Conservation (phyloP, 371 early-diverging fungal genomes). For the Syncephalis plumigaleata region DNA sequence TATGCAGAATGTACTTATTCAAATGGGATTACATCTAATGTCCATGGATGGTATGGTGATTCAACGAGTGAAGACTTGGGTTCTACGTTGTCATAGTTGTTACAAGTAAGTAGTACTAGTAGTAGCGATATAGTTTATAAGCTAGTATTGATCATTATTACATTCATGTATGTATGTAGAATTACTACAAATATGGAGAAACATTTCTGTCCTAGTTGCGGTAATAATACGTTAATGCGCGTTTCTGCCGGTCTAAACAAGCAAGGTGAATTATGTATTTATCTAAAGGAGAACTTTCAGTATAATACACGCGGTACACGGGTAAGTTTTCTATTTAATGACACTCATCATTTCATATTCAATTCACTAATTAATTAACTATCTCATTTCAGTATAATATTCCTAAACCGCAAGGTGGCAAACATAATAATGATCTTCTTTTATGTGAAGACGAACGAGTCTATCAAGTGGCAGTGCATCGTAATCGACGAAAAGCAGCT, state of each 20-base stretch:
- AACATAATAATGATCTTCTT: constrained; percentile 55
- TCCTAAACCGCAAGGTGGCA: constrained; percentile 72
- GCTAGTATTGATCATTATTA: constrained; percentile 1
- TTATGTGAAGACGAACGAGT: constrained; percentile 86
- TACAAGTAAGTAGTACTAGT: constrained; percentile 59
- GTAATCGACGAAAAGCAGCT: constrained; percentile 27
- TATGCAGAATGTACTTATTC: constrained; percentile 89
- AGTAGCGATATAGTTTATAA: too few species aligned
- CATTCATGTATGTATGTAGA: too few species aligned
- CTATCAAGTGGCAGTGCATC: constrained; percentile 37
- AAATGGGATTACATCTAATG: constrained; percentile 74
- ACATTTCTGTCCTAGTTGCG: constrained; percentile 90
- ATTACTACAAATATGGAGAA: constrained; percentile 71
- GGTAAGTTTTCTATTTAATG: constrained; percentile 20
- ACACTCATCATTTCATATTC: neutral
- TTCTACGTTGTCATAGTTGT: constrained; percentile 90
- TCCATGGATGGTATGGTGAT: constrained; percentile 74
- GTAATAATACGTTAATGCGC: constrained; percentile 72
- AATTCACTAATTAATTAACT: neutral
- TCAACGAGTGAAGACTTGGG: constrained; percentile 63
- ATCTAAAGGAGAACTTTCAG: constrained; percentile 79
- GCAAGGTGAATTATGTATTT: constrained; percentile 58
- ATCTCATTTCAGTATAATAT: constrained; percentile 41
- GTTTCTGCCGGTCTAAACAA: constrained; percentile 65
- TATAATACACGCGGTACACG: constrained; percentile 80